phyloP scores from a whole-genome alignment of 2,329 filamentous ascomycete genomes.

The Alternaria gansuensis region DNA sequence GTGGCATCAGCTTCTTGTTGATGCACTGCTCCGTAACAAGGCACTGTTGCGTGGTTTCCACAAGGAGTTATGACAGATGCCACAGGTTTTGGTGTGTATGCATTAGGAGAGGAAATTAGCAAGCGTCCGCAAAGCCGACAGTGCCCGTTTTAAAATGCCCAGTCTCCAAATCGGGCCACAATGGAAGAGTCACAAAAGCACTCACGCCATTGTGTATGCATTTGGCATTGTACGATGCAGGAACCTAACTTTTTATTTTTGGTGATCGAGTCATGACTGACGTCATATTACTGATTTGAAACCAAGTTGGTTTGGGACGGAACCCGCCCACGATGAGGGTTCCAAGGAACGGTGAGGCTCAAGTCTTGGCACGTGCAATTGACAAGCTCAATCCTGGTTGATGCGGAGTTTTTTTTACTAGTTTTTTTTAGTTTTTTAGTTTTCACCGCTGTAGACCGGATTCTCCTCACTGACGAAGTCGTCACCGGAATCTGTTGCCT shows the following conservation, averaged over 20 bases:
- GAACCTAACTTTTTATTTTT: constrained; percentile 19
- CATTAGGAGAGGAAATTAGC: not conserved
- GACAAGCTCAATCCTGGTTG: constrained; percentile 12
- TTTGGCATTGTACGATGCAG: not conserved
- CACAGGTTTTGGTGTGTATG: not conserved
- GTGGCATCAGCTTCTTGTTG: not conserved
- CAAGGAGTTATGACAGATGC: not conserved
- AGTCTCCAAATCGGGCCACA: not conserved
- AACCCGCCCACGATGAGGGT: constrained; percentile 7
- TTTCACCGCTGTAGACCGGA: constrained; percentile 12
- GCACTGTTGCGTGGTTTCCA: not conserved
- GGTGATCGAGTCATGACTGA: constrained; percentile 21
- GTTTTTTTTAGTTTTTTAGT: no score
- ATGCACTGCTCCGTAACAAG: not conserved
- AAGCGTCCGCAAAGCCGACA: constrained; percentile 3
- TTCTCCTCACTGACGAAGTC: not conserved
- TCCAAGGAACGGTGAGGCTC: constrained; percentile 16
- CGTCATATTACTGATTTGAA: constrained; percentile 30
- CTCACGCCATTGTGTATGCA: constrained; percentile 11
- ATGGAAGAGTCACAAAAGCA: not conserved
- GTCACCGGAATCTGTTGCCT: constrained; percentile 1
- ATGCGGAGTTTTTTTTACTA: constrained; percentile 5
- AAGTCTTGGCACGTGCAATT: constrained; percentile 16
- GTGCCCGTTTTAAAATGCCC: not conserved
- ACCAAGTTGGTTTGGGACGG: constrained; percentile 25